Base-by-base conservation (phyloP, 306 rosid genomes). In the Luffa acutangula region DNA sequence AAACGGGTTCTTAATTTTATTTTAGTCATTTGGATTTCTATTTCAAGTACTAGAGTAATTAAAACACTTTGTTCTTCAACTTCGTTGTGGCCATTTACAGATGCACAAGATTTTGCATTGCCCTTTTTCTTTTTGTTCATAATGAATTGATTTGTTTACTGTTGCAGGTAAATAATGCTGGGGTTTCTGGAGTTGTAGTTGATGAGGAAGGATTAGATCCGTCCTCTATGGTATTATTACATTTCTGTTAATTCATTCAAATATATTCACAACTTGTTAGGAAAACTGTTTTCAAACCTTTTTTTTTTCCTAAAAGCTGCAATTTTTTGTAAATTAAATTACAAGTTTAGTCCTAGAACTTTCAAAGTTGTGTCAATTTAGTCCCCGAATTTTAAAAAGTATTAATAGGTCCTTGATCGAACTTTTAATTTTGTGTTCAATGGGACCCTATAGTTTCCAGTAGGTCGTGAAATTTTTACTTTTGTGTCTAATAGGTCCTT, bases 161-260 rank as follows among this genome's bases (percentile, higher is more conserved):
- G n/a, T 43, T 80, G 18, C 85, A 89, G 92, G 86, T 89, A 42
- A 89, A 89, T 39, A 89, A 89, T 76, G 90, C 92, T 42, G 92
- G 89, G 51, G 86, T 82, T 49, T 20, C 69, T 25, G 89, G 89
- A 42, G 81, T 51, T 31, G 62, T 75, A 45, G 86, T 87, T 54
- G 87, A 77, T 77, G 89, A 80, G 76, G 83, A 89, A 78, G 78
- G 46, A 3, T 52, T 87, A 59, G 88, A 89, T 70, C 75, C 87
- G 18, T 31, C 67, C 36, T 9, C 54, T 73, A 87, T 89, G 92
- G 90, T 89, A 76, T 46, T 70, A 60, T 20, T 18, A 46, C 39
- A 17, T 34, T 66, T 41, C 45, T 45, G 9, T 20, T 45, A 21
- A n/a, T 69, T 42, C 75, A 69, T 41, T 69, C 71, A 15, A 3